phyloP scores from a whole-genome alignment of 768 basidiomycete species.

The Hypsizygus marmoreus region DNA sequence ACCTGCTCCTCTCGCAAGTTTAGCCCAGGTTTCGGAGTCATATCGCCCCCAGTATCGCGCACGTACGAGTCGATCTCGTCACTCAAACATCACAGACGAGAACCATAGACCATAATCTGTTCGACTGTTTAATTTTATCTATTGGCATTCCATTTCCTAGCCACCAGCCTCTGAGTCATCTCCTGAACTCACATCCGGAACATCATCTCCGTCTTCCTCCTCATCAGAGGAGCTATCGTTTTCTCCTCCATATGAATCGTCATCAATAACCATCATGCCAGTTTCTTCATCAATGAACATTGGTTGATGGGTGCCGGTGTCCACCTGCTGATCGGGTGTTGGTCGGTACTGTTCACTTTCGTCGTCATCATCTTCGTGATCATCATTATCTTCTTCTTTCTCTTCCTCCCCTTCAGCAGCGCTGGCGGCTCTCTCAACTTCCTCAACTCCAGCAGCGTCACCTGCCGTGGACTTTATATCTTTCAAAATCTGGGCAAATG shows the following conservation, averaged over 20 bases:
- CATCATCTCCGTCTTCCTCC: not conserved
- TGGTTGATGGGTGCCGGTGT: no score
- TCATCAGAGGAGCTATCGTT: not conserved
- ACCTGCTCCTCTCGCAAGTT: not conserved
- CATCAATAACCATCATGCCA: not conserved
- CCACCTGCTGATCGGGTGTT: no score
- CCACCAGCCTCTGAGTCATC: no score
- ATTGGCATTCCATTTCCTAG: no score
- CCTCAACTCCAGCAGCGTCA: not conserved
- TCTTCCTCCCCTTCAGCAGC: not conserved
- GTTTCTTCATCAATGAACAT: not conserved
- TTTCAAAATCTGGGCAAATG: not conserved
- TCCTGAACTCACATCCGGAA: no score
- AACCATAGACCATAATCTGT: no score
- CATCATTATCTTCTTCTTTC: not conserved
- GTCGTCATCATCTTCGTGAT: not conserved
- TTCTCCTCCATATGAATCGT: not conserved
- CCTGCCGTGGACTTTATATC: not conserved
- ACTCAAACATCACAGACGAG: not conserved
- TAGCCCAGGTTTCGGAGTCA: not conserved
- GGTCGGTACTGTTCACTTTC: not conserved
- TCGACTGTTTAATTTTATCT: no score
- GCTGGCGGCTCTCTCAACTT: not conserved
- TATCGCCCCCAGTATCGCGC: not conserved
- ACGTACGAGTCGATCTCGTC: not conserved